phyloP scores from a whole-genome alignment of 192 early-diverging fungal genomes.

The Mortierella alpina region DNA sequence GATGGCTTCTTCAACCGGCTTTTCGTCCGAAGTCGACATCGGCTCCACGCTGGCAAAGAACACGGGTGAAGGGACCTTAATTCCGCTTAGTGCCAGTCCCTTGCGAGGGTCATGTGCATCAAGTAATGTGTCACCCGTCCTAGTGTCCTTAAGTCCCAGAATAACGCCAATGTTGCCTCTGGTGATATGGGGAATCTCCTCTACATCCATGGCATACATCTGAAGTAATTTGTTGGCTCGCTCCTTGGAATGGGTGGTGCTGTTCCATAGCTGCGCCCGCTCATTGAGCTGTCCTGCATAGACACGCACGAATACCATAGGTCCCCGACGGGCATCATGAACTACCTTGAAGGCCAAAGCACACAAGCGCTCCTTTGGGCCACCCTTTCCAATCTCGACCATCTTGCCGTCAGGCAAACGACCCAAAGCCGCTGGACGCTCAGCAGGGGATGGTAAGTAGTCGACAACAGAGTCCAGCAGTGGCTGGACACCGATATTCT shows the following conservation, averaged over 20 bases:
- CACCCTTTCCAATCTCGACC: constrained; percentile 53
- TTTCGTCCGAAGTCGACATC: constrained; percentile 80
- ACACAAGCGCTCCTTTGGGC: constrained; percentile 69
- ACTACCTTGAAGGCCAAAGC: constrained; percentile 96
- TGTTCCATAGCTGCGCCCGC: constrained; percentile 76
- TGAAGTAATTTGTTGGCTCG: constrained; percentile 85
- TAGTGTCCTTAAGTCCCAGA: constrained; percentile 83
- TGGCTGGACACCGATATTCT: constrained; percentile 93
- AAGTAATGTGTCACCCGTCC: constrained; percentile 88
- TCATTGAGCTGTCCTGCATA: constrained; percentile 84
- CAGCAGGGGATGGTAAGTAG: constrained; percentile 86
- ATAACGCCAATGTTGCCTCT: constrained; percentile 90
- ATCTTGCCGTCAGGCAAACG: constrained; percentile 59
- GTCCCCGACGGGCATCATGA: constrained; percentile 85
- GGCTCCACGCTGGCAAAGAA: constrained; percentile 86
- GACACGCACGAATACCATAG: constrained; percentile 91
- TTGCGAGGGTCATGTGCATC: constrained; percentile 63
- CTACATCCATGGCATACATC: constrained; percentile 91
- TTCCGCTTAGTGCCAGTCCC: constrained; percentile 71
- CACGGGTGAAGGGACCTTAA: constrained; percentile 87
- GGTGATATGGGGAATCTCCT: constrained; percentile 78
- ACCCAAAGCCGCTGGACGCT: constrained; percentile 70
- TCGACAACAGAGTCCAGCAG: constrained; percentile 89
- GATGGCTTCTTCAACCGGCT: constrained; percentile 77
- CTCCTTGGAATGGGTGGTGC: constrained; percentile 75